Percentiles rank a stretch among this genome's conserved stretches.
These are phyloP conservation scores for Gautieria morchelliformis DNA, from an alignment of 768 basidiomycete species.

Conservation along the genomic window DNA sequence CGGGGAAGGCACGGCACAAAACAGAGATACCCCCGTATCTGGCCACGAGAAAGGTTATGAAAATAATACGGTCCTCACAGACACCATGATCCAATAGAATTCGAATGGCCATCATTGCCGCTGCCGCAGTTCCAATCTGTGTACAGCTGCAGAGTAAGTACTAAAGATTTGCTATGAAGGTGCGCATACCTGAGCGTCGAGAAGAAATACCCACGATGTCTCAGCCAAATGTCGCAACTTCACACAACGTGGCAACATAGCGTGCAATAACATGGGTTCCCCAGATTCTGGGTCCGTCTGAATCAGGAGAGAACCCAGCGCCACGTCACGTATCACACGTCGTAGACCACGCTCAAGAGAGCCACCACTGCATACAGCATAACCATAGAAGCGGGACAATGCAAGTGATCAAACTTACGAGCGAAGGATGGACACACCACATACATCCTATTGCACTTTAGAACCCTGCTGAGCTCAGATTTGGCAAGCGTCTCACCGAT, in stretches of 20 bases:
- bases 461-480: neutral
- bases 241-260: slow-evolving; percentile 66
- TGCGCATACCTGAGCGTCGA: slow-evolving; percentile 70
- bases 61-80: slow-evolving; percentile 73
- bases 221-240: slow-evolving; percentile 55
- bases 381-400: neutral
- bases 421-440: slow-evolving; percentile 83
- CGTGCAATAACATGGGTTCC: slow-evolving; percentile 81
- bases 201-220: slow-evolving; percentile 72
- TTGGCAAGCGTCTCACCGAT: slow-evolving; percentile 30
- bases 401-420: slow-evolving; percentile 45
- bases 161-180: neutral
- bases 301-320: slow-evolving; percentile 82
- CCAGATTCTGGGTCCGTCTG: slow-evolving; percentile 79
- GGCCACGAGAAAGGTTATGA: slow-evolving; percentile 83
- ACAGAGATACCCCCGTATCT: slow-evolving; percentile 70
- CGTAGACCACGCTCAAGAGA: slow-evolving; percentile 87
- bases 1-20: slow-evolving; percentile 75
- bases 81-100: slow-evolving; percentile 91
- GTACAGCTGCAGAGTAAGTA: neutral
- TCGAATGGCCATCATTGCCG: slow-evolving; percentile 92
- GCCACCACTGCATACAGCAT: slow-evolving; percentile 51
- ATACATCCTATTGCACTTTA: slow-evolving; percentile 46
- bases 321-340: slow-evolving; percentile 76
- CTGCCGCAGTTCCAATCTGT: slow-evolving; percentile 88